Percentiles rank a stretch among this genome's conserved stretches.
These are phyloP conservation scores for Diaporthe citrichinensis DNA, from an alignment of 2,329 filamentous ascomycete species.

Conservation along the genomic window DNA sequence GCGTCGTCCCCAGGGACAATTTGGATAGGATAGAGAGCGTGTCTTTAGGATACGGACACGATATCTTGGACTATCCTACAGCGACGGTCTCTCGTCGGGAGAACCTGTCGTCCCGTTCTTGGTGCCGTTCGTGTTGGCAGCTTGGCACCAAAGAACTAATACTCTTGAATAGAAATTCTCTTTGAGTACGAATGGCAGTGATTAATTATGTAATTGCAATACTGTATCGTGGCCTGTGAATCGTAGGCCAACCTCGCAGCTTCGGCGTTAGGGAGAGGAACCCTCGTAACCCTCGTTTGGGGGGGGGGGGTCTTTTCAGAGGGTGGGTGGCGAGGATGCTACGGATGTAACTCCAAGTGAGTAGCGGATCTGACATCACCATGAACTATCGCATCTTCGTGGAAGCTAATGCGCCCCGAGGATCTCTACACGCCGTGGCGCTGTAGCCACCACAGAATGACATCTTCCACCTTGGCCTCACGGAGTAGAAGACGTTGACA, in stretches of 20 bases:
- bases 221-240: neutral
- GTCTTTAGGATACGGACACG: neutral
- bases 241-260: neutral
- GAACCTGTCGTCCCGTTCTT: neutral
- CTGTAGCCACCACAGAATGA: slow-evolving; percentile 7
- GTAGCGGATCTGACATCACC: slow-evolving; percentile 25
- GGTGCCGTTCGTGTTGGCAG: neutral
- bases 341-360: neutral
- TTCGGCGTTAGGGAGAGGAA: neutral
- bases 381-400: neutral
- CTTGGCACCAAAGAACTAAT: neutral
- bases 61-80: neutral
- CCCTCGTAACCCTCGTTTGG: neutral
- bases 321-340: neutral
- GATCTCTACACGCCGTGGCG: slow-evolving; percentile 7
- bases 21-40: too few relatives aligned
- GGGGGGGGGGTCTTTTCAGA: neutral
- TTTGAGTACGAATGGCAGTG: neutral
- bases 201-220: neutral
- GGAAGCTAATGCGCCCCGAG: slow-evolving; percentile 12
- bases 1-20: neutral
- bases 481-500: neutral
- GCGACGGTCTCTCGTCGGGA: neutral
- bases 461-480: neutral
- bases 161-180: neutral